These are phyloP conservation scores for Ustilago xerochloae DNA, from an alignment of 1,284 basidiomycete genomes.

Conservation along the genomic window DNA sequence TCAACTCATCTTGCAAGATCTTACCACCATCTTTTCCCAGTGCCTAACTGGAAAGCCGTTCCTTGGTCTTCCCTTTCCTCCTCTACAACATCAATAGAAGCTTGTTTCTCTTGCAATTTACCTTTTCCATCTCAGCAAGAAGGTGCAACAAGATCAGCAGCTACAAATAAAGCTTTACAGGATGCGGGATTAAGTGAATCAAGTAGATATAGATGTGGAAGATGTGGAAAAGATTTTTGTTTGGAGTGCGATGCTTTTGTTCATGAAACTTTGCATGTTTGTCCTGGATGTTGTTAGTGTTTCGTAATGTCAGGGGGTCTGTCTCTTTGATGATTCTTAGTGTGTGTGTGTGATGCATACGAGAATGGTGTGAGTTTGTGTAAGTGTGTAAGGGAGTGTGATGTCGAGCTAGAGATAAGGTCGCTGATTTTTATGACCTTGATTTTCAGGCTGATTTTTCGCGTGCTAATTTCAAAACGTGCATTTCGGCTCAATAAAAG, in stretches of 20 bases:
- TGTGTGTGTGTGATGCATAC: not conserved
- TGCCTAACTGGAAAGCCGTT: conserved; percentile 80
- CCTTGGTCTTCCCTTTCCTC: conserved; percentile 32
- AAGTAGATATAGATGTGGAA: conserved; percentile 59
- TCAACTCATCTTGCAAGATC: conserved; percentile 95
- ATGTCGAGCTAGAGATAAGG: too few relatives aligned
- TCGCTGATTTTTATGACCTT: too few relatives aligned
- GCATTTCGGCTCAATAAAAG: too few relatives aligned
- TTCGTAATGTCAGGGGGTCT: too few relatives aligned
- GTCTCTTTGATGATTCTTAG: too few relatives aligned
- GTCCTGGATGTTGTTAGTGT: conserved; percentile 61
- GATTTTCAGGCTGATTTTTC: too few relatives aligned
- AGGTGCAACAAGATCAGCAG: conserved; percentile 4
- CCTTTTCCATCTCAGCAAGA: conserved; percentile 39
- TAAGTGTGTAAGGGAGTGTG: too few relatives aligned
- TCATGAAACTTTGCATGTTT: conserved; percentile 62
- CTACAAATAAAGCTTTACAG: conserved; percentile 24
- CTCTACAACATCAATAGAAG: not conserved
- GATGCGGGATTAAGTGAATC: conserved; percentile 45
- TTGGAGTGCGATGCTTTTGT: conserved; percentile 66
- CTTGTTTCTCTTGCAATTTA: conserved; percentile 53
- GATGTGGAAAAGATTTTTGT: conserved; percentile 61
- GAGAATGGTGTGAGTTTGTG: not conserved
- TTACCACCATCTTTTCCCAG: conserved; percentile 93
- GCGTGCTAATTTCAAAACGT: too few relatives aligned